Evolutionary conservation across 345 rosid genomes (phyloP), one percentile per base, ranked within the genome.

Genomic region (Excoecaria agallocha): DNA sequence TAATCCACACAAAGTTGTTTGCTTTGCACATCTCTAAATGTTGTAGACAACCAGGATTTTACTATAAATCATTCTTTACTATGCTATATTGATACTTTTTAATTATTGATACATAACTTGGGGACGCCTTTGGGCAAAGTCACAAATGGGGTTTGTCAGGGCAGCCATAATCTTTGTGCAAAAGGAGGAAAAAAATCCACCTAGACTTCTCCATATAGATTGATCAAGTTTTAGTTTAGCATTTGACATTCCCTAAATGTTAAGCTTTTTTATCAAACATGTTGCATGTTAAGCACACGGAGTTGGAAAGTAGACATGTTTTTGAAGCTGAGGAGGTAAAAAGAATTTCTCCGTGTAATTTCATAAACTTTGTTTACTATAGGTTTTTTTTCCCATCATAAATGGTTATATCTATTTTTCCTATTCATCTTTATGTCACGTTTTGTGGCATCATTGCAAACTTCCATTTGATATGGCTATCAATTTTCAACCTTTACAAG

Each of bases 311-410:
- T 68, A 89, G 79, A 80, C 83, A 82, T 83, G 85, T 80, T 75
- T 51, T 79, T 67, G 79, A 79, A 71, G 79, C 68, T 78, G 89
- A 89, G 65, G 90, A 85, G 83, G 94, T 93, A 86, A 25, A 63
- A 20, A 35, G 54, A 37, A n/a, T n/a, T 82, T 69, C 45, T 12
- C 50, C 10, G n/a, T n/a, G n/a, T n/a, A n/a, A n/a, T n/a, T n/a
- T n/a, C n/a, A n/a, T n/a, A n/a, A n/a, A n/a, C n/a, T 51, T 16
- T 16, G 15, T n/a, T 6, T 41, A 6, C 5, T n/a, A n/a, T n/a
- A n/a, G n/a, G n/a, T n/a, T n/a, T n/a, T n/a, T n/a, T n/a, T n/a
- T n/a, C n/a, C n/a, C n/a, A n/a, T n/a, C n/a, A n/a, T n/a, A 52
- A 52, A 12, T 15, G 3, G 60, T 9, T 68, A 15, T 58, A 22